Base-by-base conservation (phyloP, 202 grass and related monocot genomes). In the Brachypodium distachyon region DNA sequence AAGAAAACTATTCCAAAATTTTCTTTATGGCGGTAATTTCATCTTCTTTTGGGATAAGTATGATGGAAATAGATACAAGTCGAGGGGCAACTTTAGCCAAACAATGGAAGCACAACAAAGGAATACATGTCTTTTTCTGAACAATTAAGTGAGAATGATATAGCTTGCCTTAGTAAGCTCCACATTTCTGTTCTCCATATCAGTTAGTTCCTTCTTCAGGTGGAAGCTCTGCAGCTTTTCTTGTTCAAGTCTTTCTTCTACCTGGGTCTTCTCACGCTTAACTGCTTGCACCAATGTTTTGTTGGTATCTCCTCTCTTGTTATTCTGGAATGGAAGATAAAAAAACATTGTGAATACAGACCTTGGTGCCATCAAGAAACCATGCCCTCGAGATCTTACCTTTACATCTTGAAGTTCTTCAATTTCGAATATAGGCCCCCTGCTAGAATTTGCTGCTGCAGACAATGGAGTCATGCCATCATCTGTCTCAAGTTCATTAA, bases 161-260 rank as follows among this genome's bases (percentile, higher is more conserved):
- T 81, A 79, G 8, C 82, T 82, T 93, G 63, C 90, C 83, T 89
- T 83, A 34, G 73, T 84, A 78, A 93, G 90, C 31, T 87, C 86
- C 21, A 44, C 61, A 57, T 84, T 89, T 77, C 62, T 93, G 49
- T 67, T 63, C 73, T 89, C 86, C 7, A 83, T 17, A 78, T 67
- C 50, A 78, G 72, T 61, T 55, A 93, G 68, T 67, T 93, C 76
- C 74, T 86, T 84, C 80, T 87, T 89, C 58, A 89, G 54, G 21
- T 43, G 36, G 34, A 78, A 77, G 61, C 18, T 93, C 71, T 84
- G 83, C 21, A 87, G 55, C 29, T 51, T 74, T 72, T 93, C 86
- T 38, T 70, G 84, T 12, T 84, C 63, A 81, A 93, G 77, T 61
- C 22, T 84, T 55, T 76, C 72, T 75, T 93, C 83, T 78, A 89